phyloP scores from a whole-genome alignment of 2,329 filamentous ascomycete genomes.

The Ophiocordyceps camponoti-leonardi region DNA sequence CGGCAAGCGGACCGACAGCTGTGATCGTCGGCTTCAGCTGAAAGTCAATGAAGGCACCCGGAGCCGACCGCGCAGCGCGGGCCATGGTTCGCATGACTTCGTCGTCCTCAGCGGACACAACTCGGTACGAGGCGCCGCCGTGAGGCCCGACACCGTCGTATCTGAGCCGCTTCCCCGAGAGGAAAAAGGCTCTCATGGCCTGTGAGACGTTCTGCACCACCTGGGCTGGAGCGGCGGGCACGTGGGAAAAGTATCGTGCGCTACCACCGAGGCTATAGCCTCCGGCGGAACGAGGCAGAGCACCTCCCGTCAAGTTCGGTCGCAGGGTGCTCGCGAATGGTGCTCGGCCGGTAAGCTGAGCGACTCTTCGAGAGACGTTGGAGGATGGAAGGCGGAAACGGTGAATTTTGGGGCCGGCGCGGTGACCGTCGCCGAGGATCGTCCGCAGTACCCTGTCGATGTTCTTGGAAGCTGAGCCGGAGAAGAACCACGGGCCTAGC shows the following conservation, averaged over 20 bases:
- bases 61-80: slow-evolving; percentile 32
- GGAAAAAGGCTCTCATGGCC: slow-evolving; percentile 77
- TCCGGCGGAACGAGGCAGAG: slow-evolving; percentile 67
- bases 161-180: slow-evolving; percentile 77
- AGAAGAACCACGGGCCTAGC: slow-evolving; percentile 27
- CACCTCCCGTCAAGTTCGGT: slow-evolving; percentile 80
- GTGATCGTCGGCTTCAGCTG: slow-evolving; percentile 77
- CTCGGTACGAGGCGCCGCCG: slow-evolving; percentile 65
- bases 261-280: slow-evolving; percentile 67
- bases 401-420: slow-evolving; percentile 20
- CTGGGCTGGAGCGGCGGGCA: slow-evolving; percentile 69
- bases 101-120: slow-evolving; percentile 59
- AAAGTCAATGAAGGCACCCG: slow-evolving; percentile 82
- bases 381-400: slow-evolving; percentile 31
- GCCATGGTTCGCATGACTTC: slow-evolving; percentile 53
- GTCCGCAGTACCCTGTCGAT: slow-evolving; percentile 29
- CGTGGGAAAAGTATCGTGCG: slow-evolving; percentile 79
- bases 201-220: slow-evolving; percentile 92
- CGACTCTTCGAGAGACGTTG: slow-evolving; percentile 30
- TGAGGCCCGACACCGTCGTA: slow-evolving; percentile 62
- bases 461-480: slow-evolving; percentile 23
- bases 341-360: slow-evolving; percentile 52
- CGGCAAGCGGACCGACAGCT: slow-evolving; percentile 57
- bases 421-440: slow-evolving; percentile 27
- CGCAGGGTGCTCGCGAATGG: slow-evolving; percentile 81